phyloP scores from a whole-genome alignment of 2,329 filamentous ascomycete species.

The Fusarium tjaetaba region DNA sequence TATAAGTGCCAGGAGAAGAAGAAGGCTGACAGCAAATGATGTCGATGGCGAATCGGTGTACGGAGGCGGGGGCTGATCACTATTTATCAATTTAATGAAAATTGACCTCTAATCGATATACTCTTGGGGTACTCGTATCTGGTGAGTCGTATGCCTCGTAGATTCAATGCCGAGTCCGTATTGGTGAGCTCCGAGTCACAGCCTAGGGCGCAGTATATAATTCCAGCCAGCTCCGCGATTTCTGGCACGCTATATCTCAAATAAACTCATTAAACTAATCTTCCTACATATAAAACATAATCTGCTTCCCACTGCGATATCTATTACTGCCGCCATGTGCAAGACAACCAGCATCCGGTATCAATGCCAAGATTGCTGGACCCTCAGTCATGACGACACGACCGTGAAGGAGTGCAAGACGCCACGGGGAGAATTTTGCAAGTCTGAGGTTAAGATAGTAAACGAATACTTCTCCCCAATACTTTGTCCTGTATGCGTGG shows the following conservation, averaged over 20 bases:
- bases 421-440: background rate
- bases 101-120: fast-evolving
- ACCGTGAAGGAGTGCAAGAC: background rate
- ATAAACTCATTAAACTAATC: background rate
- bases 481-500: background rate
- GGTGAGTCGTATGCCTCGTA: fast-evolving
- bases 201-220: background rate
- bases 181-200: no score
- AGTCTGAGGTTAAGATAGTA: background rate
- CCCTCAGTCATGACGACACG: background rate
- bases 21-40: background rate
- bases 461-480: background rate
- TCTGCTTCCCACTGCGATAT: fast-evolving
- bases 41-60: background rate
- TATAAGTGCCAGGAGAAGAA: background rate
- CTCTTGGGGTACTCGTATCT: fast-evolving
- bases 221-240: no score
- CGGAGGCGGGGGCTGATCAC: fast-evolving
- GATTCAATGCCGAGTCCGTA: no score
- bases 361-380: background rate
- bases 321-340: background rate
- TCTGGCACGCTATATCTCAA: no score
- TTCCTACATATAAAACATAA: no score
- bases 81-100: background rate
- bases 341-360: background rate